A percentile compares a stretch with the other conserved stretches of the same genome.
Conservation (phyloP, 1,284 basidiomycete species). For the Erythrobasidium hasegawianum region DNA sequence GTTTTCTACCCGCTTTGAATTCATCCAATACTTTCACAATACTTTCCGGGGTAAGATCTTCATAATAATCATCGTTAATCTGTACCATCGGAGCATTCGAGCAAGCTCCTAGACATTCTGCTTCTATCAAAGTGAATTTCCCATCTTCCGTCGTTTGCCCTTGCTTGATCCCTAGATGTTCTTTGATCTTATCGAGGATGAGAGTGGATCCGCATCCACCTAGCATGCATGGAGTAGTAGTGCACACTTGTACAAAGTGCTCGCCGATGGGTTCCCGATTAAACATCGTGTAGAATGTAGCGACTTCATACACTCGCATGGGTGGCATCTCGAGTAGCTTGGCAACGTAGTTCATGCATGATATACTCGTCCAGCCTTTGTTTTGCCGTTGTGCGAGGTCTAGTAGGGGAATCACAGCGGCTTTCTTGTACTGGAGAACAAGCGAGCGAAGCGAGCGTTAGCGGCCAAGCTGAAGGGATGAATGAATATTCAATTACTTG, state of each 20-base stretch:
- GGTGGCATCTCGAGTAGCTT: conserved; percentile 83
- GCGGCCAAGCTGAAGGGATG: background rate
- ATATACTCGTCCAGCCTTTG: conserved; percentile 97
- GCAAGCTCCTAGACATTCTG: conserved; percentile 97
- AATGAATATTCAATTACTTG: conserved; percentile 66
- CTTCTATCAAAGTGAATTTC: conserved; percentile 96
- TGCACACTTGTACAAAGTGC: conserved; percentile 96
- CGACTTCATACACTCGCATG: conserved; percentile 99
- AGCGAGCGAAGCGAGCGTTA: background rate
- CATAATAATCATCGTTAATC: conserved; percentile 94
- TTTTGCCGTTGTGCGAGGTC: conserved; percentile 97
- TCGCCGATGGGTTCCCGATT: conserved; percentile 62
- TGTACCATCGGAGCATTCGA: conserved; percentile 99
- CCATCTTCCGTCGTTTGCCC: conserved; percentile 91
- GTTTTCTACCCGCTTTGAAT: conserved; percentile 78
- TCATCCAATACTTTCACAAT: conserved; percentile 83
- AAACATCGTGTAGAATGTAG: conserved; percentile 99
- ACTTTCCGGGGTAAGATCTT: conserved; percentile 90
- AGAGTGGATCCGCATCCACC: conserved; percentile 77
- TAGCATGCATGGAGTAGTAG: conserved; percentile 97
- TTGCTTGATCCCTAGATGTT: conserved; percentile 76
- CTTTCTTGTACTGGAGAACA: conserved; percentile 43
- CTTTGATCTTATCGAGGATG: conserved; percentile 79
- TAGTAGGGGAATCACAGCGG: conserved; percentile 89
- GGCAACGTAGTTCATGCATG: conserved; percentile 97